Evolutionary conservation across 2,329 filamentous ascomycete genomes (phyloP).

Genomic region (Pseudogymnoascus sp.): DNA sequence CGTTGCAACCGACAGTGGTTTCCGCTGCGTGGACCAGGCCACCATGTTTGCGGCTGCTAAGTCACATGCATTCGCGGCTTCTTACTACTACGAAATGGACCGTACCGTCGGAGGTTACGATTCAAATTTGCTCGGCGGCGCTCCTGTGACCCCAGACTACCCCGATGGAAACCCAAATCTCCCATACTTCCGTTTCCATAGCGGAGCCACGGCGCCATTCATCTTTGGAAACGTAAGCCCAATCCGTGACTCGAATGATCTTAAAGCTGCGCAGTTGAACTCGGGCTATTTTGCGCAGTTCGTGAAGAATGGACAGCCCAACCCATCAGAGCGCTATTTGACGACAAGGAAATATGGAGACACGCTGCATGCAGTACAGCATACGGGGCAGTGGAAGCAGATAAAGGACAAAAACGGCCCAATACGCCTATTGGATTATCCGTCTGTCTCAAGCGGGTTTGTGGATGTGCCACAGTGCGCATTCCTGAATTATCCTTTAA

Average conservation of each 20-base stretch:
- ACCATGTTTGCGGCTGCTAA: conserved; percentile 42
- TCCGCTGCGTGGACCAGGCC: conserved; percentile 51
- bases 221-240: conserved; percentile 40
- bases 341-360: conserved; percentile 40
- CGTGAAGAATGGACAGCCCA: conserved; percentile 41
- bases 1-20: conserved; percentile 47
- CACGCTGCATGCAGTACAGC: conserved; percentile 35
- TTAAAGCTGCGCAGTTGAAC: conserved; percentile 41
- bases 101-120: conserved; percentile 44
- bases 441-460: conserved; percentile 35
- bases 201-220: conserved; percentile 41
- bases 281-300: conserved; percentile 44
- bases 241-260: conserved; percentile 40
- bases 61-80: conserved; percentile 38
- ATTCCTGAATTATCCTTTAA: conserved; percentile 39
- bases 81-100: conserved; percentile 48
- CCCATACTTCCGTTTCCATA: conserved; percentile 48
- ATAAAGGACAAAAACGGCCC: conserved; percentile 36
- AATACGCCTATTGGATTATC: conserved; percentile 42
- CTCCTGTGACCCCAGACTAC: conserved; percentile 35
- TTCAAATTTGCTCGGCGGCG: conserved; percentile 44
- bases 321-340: conserved; percentile 39
- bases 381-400: conserved; percentile 37
- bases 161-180: conserved; percentile 43
- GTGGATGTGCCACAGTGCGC: conserved; percentile 44